Evolutionary conservation across 495 filamentous ascomycete species (phyloP).

Genomic region (Rostrohypoxylon terebratum): DNA sequence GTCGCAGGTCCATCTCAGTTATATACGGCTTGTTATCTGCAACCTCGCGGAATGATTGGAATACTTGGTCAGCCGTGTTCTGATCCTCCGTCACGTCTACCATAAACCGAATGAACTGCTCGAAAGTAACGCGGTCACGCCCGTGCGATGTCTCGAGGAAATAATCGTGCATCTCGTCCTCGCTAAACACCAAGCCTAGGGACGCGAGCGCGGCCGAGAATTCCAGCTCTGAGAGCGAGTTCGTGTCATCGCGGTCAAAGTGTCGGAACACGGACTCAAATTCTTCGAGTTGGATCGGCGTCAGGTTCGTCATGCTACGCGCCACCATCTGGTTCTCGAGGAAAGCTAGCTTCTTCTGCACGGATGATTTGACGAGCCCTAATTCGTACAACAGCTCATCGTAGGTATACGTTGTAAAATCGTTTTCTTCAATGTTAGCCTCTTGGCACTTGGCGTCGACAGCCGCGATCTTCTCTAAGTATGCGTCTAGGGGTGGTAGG

Average conservation of each 20-base stretch:
- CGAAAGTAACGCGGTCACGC: conserved; percentile 85
- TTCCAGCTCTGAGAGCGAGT: conserved; percentile 91
- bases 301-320: conserved; percentile 97
- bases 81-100: conserved; percentile 98
- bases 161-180: conserved; percentile 94
- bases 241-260: conserved; percentile 93
- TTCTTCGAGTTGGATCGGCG: conserved; percentile 96
- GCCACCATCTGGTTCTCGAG: conserved; percentile 97
- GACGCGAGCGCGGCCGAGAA: conserved; percentile 95
- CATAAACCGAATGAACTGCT: conserved; percentile 99
- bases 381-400: conserved; percentile 96
- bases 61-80: conserved; percentile 97
- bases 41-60: conserved; percentile 95
- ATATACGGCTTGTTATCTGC: conserved; percentile 99
- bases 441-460: conserved; percentile 90
- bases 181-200: conserved; percentile 92
- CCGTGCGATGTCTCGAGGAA: conserved; percentile 83
- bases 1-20: conserved; percentile 94
- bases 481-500: conserved; percentile 86
- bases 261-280: conserved; percentile 98
- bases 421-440: conserved; percentile 98
- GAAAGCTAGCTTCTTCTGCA: conserved; percentile 94
- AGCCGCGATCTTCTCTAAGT: conserved; percentile 82
- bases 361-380: conserved; percentile 86
- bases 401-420: conserved; percentile 97